These are phyloP conservation scores for Didymella exigua DNA, from an alignment of 2,329 filamentous ascomycete species.

Conservation along the genomic window DNA sequence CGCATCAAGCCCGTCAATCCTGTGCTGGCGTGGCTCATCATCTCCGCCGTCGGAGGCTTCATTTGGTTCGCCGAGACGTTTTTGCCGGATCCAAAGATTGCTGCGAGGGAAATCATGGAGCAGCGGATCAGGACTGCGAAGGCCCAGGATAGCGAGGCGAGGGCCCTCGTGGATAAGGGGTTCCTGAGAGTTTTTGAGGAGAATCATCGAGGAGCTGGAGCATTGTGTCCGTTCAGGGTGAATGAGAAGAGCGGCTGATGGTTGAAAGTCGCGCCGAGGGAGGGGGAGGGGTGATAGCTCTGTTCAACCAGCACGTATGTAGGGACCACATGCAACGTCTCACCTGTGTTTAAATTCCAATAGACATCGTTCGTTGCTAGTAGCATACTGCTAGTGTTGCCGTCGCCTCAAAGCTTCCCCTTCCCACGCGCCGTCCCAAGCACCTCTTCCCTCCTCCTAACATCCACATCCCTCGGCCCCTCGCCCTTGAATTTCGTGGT, in stretches of 20 bases:
- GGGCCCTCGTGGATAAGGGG: not conserved
- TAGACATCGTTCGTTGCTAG: too few relatives aligned
- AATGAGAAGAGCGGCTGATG: too few relatives aligned
- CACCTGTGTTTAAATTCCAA: too few relatives aligned
- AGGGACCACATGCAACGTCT: too few relatives aligned
- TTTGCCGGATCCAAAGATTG: not conserved
- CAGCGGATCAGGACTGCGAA: not conserved
- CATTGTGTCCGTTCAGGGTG: not conserved
- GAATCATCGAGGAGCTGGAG: not conserved
- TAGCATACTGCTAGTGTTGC: too few relatives aligned
- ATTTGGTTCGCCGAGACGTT: not conserved
- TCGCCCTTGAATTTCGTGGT: constrained; percentile 63
- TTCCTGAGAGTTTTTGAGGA: not conserved
- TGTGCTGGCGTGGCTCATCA: not conserved
- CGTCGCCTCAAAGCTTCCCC: constrained; percentile 25
- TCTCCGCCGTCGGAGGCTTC: not conserved
- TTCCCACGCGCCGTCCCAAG: constrained; percentile 42
- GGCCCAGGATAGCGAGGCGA: not conserved
- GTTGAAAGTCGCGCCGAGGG: too few relatives aligned
- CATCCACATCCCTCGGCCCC: constrained; percentile 61
- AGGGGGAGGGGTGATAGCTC: too few relatives aligned
- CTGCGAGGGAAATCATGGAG: not conserved
- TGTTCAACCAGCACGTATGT: too few relatives aligned
- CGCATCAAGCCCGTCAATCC: not conserved
- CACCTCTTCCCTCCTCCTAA: constrained; percentile 53